A percentile compares a stretch with the other conserved stretches of the same genome.
Conservation (phyloP, 2,329 filamentous ascomycete genomes). For the Harringtonia aguacate region DNA sequence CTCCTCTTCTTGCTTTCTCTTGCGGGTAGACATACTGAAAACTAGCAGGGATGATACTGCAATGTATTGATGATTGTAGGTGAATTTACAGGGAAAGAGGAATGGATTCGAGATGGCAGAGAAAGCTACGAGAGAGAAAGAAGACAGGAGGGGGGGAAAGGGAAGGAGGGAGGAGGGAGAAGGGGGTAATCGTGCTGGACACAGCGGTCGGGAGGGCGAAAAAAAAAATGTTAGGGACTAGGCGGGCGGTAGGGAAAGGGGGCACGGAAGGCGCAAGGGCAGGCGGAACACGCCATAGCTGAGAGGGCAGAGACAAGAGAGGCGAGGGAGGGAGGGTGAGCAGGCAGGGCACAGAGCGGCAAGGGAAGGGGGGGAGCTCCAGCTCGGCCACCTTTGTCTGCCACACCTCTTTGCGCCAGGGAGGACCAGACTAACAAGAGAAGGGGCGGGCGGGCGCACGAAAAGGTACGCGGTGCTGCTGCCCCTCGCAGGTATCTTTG, state of each 20-base stretch:
- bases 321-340: neutral
- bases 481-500: neutral
- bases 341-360: neutral
- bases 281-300: neutral
- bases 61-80: no score
- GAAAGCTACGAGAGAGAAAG: conserved; percentile 6
- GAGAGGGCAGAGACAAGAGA: neutral
- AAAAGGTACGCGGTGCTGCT: no score
- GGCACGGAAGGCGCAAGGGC: neutral
- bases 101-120: neutral
- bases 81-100: conserved; percentile 4
- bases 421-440: no score
- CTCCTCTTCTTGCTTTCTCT: conserved; percentile 43
- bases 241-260: no score
- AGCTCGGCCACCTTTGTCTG: neutral
- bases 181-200: neutral
- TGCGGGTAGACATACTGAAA: conserved; percentile 35
- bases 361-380: neutral
- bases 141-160: conserved; percentile 13
- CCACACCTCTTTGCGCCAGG: neutral
- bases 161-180: conserved; percentile 2
- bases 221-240: conserved; percentile 3
- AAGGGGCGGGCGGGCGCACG: no score
- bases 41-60: no score
- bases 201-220: conserved; percentile 4